Percentiles rank a stretch among this genome's conserved stretches.
Conservation (phyloP, 306 rosid species). For the Corylus heterophylla region DNA sequence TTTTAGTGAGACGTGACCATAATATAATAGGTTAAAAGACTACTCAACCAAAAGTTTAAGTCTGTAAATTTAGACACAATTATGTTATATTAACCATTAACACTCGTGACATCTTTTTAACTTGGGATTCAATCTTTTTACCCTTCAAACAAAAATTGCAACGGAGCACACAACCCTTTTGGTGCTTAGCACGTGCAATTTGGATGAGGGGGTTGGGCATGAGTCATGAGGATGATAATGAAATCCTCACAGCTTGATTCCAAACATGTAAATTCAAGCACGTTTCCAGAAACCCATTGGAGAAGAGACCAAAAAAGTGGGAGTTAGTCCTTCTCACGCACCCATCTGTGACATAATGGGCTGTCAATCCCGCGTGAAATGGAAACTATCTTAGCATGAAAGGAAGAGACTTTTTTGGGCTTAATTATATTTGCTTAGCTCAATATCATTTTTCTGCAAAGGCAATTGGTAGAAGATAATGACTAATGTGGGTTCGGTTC, state of each 20-base stretch:
- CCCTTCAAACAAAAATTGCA: background rate
- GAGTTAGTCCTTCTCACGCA: slow-evolving; percentile 12
- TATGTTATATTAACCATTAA: too few species aligned
- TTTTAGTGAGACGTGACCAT: too few species aligned
- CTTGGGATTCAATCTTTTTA: too few species aligned
- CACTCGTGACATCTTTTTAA: too few species aligned
- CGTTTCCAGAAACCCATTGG: slow-evolving; percentile 19
- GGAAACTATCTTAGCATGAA: slow-evolving; percentile 32
- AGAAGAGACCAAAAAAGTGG: background rate
- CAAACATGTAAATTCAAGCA: slow-evolving; percentile 25
- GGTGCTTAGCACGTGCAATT: slow-evolving; percentile 25
- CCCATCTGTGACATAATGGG: background rate
- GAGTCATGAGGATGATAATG: slow-evolving; percentile 17
- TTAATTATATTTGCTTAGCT: slow-evolving; percentile 37
- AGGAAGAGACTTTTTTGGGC: slow-evolving; percentile 38
- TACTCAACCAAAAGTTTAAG: too few species aligned
- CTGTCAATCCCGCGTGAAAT: slow-evolving; percentile 18
- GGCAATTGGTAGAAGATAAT: too few species aligned
- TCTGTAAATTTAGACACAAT: too few species aligned
- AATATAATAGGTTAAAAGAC: too few species aligned
- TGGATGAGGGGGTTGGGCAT: slow-evolving; percentile 27
- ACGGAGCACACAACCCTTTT: background rate
- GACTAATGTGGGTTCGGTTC: slow-evolving; percentile 7
- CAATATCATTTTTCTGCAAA: slow-evolving; percentile 24
- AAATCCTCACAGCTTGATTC: slow-evolving; percentile 24